phyloP scores from a whole-genome alignment of 2,329 filamentous ascomycete species.

The Ceratocystis destructans region DNA sequence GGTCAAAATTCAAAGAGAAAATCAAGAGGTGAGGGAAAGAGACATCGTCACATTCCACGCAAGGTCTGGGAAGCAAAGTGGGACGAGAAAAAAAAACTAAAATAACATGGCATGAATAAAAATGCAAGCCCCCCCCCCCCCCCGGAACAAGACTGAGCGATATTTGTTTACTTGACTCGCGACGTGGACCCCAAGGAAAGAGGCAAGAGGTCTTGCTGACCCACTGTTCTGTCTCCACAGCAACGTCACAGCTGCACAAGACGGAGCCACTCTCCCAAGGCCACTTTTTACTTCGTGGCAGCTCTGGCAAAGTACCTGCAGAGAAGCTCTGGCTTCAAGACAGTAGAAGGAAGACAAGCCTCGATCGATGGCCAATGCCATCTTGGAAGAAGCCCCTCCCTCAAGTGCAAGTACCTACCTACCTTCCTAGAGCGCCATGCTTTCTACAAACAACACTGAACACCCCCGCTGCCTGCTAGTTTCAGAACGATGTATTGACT shows the following conservation, averaged over 20 bases:
- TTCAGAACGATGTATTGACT: too few species aligned
- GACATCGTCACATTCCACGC: constrained; percentile 8
- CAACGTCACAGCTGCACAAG: constrained; percentile 6
- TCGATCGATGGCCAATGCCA: too few species aligned
- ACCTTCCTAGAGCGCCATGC: too few species aligned
- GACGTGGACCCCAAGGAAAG: constrained; percentile 2
- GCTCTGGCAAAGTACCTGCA: not conserved
- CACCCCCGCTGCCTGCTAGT: too few species aligned
- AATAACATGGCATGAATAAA: not conserved
- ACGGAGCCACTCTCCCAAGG: not conserved
- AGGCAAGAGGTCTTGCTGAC: not conserved
- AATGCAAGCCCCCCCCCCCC: not conserved
- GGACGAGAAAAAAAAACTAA: not conserved
- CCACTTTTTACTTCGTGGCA: not conserved
- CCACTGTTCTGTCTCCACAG: constrained; percentile 6
- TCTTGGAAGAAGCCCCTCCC: too few species aligned
- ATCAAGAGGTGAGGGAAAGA: not conserved
- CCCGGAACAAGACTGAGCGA: not conserved
- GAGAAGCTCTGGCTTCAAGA: too few species aligned
- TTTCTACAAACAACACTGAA: too few species aligned
- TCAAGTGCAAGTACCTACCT: too few species aligned
- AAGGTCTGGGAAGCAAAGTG: not conserved
- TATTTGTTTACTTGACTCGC: constrained; percentile 10
- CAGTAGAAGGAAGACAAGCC: too few species aligned
- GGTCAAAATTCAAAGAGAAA: not conserved